These are phyloP conservation scores for Curvularia spicifera DNA, from an alignment of 2,329 filamentous ascomycete species.

Conservation along the genomic window DNA sequence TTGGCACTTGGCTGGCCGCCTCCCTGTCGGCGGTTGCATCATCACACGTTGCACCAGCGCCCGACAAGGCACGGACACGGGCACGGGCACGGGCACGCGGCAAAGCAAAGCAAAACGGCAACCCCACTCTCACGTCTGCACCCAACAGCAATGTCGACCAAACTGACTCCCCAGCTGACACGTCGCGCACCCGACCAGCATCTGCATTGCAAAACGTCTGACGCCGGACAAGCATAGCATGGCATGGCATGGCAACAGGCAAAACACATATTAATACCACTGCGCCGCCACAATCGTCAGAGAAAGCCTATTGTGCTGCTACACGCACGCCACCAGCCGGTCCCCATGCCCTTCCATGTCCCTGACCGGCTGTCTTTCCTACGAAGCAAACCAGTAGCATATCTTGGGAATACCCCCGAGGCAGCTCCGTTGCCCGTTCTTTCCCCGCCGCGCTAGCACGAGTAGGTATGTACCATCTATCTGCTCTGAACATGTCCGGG, in stretches of 20 bases:
- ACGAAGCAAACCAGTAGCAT: not conserved
- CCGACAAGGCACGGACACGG: not conserved
- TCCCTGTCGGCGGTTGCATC: constrained; percentile 5
- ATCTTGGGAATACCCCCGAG: not conserved
- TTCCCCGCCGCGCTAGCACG: not conserved
- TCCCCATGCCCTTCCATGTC: not conserved
- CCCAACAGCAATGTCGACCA: not conserved
- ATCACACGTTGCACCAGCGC: not conserved
- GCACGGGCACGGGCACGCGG: not conserved
- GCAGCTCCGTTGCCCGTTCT: not conserved
- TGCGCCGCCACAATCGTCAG: not conserved
- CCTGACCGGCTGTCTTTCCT: not conserved
- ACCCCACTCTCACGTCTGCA: not conserved
- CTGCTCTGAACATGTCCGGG: not conserved
- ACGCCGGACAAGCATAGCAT: not conserved
- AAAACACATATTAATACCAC: not conserved
- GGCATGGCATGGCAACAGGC: not conserved
- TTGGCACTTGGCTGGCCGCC: not conserved
- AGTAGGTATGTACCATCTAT: not conserved
- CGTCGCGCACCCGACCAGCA: not conserved
- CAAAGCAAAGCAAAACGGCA: not conserved
- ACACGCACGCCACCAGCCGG: not conserved
- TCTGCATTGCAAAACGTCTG: not conserved
- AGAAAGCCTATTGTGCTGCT: not conserved
- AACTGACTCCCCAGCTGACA: no score